A percentile compares a stretch with the other conserved stretches of the same genome.
phyloP scores from a whole-genome alignment of 2,329 filamentous ascomycete species.

The Leptodontidium sp. region DNA sequence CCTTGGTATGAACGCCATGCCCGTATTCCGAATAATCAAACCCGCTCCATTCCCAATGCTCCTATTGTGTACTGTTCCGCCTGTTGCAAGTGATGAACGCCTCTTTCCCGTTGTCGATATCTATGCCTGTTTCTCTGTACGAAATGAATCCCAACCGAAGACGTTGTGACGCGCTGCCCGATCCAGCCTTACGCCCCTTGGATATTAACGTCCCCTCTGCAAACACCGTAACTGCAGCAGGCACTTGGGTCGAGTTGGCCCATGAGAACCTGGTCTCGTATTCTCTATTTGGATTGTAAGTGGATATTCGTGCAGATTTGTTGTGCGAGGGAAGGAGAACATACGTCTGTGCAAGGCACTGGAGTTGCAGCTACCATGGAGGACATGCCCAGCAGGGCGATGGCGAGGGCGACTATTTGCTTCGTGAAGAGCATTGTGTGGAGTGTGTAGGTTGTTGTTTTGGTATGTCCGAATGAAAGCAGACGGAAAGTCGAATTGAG shows the following conservation, averaged over 20 bases:
- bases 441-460: not conserved
- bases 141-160: not conserved
- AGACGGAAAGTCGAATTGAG: not conserved
- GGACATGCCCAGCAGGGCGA: constrained; percentile 29
- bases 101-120: not conserved
- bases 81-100: constrained; percentile 17
- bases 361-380: constrained; percentile 36
- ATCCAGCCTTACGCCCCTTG: constrained; percentile 31
- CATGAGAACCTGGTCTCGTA: constrained; percentile 39
- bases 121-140: not conserved
- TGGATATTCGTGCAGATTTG: not conserved
- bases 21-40: not conserved
- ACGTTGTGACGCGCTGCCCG: not conserved
- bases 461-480: not conserved
- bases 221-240: constrained; percentile 43
- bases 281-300: constrained; percentile 30
- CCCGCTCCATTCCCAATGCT: constrained; percentile 8
- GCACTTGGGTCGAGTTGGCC: constrained; percentile 39
- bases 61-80: constrained; percentile 1
- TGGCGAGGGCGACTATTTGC: constrained; percentile 26
- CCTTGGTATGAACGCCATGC: not conserved
- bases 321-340: constrained; percentile 9
- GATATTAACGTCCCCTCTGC: constrained; percentile 39
- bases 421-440: constrained; percentile 29
- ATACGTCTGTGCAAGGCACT: constrained; percentile 41